Percentiles rank a stretch among this genome's conserved stretches.
Conservation (phyloP, 164 flowering plant genomes). For the Litsea cubeba region DNA sequence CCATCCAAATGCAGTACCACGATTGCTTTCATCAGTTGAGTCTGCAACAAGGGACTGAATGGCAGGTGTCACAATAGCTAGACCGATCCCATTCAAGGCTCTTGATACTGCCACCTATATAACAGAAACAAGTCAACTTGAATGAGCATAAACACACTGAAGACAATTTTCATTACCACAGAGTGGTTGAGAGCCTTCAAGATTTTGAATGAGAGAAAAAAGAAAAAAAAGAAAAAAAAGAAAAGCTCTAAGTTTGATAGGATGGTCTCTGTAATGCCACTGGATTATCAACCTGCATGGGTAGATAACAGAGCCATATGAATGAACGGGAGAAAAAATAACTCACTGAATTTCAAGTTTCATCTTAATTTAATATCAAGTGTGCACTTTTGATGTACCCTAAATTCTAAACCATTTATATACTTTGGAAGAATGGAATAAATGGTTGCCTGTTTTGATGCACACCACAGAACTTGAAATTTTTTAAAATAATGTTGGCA, state of each 20-base stretch:
- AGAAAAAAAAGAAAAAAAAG: background rate
- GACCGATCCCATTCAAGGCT: constrained; percentile 87
- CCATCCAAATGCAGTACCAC: constrained; percentile 93
- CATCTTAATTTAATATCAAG: background rate
- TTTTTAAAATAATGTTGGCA: too few relatives aligned
- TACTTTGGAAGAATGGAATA: background rate
- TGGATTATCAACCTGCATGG: background rate
- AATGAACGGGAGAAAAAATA: background rate
- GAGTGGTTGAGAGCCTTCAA: background rate
- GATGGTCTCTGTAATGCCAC: background rate
- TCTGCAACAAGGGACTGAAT: constrained; percentile 92
- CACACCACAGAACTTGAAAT: background rate
- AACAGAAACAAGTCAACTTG: constrained; percentile 1
- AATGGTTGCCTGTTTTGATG: background rate
- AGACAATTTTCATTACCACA: background rate
- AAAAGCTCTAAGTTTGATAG: background rate
- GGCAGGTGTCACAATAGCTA: constrained; percentile 82
- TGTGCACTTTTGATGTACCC: background rate
- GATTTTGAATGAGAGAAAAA: background rate
- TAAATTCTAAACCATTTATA: background rate
- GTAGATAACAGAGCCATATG: background rate
- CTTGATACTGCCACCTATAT: constrained; percentile 81
- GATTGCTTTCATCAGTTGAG: constrained; percentile 73
- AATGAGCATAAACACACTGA: background rate
- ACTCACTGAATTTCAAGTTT: background rate